Evolutionary conservation across 1,284 basidiomycete species (phyloP).

Genomic region (Irpex rosettiformis): DNA sequence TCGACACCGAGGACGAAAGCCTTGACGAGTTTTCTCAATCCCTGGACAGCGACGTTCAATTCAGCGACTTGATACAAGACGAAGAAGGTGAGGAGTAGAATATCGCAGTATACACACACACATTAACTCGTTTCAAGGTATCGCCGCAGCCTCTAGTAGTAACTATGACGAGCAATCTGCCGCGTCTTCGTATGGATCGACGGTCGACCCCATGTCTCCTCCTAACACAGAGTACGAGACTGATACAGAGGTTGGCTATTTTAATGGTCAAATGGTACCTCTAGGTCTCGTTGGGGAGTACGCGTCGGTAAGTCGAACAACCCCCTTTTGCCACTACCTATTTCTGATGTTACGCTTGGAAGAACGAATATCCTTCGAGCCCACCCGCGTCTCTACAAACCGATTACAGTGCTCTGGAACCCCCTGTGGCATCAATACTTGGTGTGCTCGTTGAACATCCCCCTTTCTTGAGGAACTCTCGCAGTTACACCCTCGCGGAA

Average conservation of each 20-base stretch:
- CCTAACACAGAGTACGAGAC: background rate
- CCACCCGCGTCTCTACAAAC: background rate
- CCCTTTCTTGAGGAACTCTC: slow-evolving; percentile 4
- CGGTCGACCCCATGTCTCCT: background rate
- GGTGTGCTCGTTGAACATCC: background rate
- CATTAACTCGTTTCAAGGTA: too few relatives aligned
- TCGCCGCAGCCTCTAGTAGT: too few relatives aligned
- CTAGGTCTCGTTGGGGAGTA: background rate
- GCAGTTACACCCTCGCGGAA: slow-evolving; percentile 16
- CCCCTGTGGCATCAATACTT: background rate
- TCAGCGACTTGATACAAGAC: background rate
- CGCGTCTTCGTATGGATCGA: background rate
- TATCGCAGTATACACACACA: too few relatives aligned
- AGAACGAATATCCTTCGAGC: background rate
- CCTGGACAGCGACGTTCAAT: background rate
- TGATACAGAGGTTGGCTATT: slow-evolving; percentile 4
- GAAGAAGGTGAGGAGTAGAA: slow-evolving; percentile 1
- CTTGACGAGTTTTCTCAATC: background rate
- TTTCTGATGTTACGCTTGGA: background rate
- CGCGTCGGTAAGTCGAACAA: slow-evolving; percentile 1
- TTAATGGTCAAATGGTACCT: slow-evolving; percentile 5
- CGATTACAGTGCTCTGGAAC: background rate
- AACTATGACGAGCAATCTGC: background rate
- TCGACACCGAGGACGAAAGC: background rate
- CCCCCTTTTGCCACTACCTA: background rate